Percentiles rank a stretch among this genome's conserved stretches.
phyloP scores from a whole-genome alignment of 129 eudicot genomes.

The Chrysanthemum makinoi region DNA sequence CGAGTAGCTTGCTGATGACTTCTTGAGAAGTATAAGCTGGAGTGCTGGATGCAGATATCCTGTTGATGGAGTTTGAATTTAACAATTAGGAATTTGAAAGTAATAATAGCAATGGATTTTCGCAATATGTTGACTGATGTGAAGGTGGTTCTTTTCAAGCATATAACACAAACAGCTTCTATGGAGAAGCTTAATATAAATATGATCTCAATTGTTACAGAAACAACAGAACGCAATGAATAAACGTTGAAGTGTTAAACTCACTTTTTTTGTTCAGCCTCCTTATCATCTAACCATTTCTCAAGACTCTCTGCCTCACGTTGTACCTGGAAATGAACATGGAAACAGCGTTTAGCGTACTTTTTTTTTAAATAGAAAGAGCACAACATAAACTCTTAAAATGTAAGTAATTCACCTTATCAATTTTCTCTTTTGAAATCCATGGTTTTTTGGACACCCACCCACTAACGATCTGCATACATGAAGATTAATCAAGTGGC shows the following conservation, averaged over 20 bases:
- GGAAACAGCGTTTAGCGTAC: not conserved
- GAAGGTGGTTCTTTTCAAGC: slow-evolving; percentile 6
- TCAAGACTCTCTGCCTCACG: slow-evolving; percentile 64
- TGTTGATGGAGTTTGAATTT: slow-evolving; percentile 28
- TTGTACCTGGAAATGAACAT: slow-evolving; percentile 46
- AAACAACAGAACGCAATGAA: not conserved
- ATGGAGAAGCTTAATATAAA: not conserved
- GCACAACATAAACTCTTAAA: not conserved
- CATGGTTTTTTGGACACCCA: slow-evolving; percentile 90
- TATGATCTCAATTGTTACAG: not conserved
- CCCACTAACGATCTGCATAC: slow-evolving; percentile 67
- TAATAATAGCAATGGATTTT: not conserved
- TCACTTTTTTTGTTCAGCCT: slow-evolving; percentile 87
- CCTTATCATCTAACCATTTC: slow-evolving; percentile 87
- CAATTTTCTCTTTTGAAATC: slow-evolving; percentile 78
- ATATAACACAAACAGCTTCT: not conserved
- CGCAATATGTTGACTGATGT: not conserved
- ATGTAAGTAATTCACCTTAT: slow-evolving; percentile 54
- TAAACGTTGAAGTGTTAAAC: slow-evolving; percentile 18
- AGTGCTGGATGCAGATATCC: slow-evolving; percentile 54
- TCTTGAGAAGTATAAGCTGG: slow-evolving; percentile 91
- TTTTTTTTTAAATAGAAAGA: not conserved
- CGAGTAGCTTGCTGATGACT: slow-evolving; percentile 58
- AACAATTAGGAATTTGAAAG: slow-evolving; percentile 6
- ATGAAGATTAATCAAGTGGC: not conserved